Base-by-base conservation (phyloP, 352 stramenopile species). In the Bremia lactucae region DNA sequence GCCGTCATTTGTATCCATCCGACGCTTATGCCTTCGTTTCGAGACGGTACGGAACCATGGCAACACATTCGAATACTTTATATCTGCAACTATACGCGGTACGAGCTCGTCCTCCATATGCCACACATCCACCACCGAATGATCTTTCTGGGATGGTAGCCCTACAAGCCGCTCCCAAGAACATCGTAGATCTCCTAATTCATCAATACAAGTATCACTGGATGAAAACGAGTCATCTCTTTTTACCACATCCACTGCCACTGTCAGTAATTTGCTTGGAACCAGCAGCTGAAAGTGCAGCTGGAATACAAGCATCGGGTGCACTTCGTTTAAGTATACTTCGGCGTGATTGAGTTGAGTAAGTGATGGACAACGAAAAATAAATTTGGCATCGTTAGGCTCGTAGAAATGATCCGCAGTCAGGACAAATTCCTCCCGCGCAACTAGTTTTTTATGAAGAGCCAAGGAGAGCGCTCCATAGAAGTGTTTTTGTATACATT, bases 41-140 rank as follows among this genome's bases (percentile, higher is more conserved):
- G 62, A 59, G 0, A 85, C 46, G 6, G 68, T 38, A 3, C 59
- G 67, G 26, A 89, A 85, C 36, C 61, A 59, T 6, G 76, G 71
- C n/a, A 54, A 52, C n/a, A 85, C 67, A 29, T 81, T 66, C 6
- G 36, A 55, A 37, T 82, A 75, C 34, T 76, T 82, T 24, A 72
- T 87, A 19, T 85, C 69, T 0, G 73, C 59, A 21, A 85, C 37
- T 23, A 81, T 66, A 2, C 76, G 67, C 1, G 76, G 57, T 7
- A 68, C 62, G 4, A 89, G 36, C 1, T 42, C 42, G 24, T 81
- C 62, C 13, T 81, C 69, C 2, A 61, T 7, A 45, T 89, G 76
- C 76, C 76, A 89, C 1, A 89, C 76, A 28, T 89, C 76, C 21
- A 89, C 53, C 55, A 89, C 63, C 0, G 72, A 70, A 31, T 81